These are phyloP conservation scores for Talaromyces marneffei DNA, from an alignment of 2,329 filamentous ascomycete species.

Conservation along the genomic window DNA sequence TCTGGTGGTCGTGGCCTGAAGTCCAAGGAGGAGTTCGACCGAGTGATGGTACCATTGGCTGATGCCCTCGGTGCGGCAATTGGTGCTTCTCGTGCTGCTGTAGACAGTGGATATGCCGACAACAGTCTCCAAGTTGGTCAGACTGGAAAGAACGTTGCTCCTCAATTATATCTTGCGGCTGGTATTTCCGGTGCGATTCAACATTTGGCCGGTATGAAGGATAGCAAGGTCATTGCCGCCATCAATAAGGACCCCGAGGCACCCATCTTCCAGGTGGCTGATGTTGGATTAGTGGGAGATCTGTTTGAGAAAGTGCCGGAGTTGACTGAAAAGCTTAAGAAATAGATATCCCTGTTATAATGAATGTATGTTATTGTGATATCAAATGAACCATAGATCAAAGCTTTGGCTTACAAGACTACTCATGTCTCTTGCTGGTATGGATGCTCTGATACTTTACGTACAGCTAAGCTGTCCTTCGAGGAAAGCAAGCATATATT, in stretches of 20 bases:
- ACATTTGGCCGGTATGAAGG: slow-evolving; percentile 98
- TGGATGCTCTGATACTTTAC: neutral
- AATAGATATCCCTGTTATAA: slow-evolving; percentile 13
- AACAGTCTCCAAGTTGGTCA: slow-evolving; percentile 98
- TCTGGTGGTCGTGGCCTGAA: slow-evolving; percentile 92
- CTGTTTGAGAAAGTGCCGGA: slow-evolving; percentile 94
- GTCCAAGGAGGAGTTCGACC: slow-evolving; percentile 96
- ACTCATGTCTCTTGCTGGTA: neutral
- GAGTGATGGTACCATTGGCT: slow-evolving; percentile 82
- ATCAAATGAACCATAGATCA: neutral
- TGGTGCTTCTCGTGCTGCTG: slow-evolving; percentile 87
- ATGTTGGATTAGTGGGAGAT: slow-evolving; percentile 92
- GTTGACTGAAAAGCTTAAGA: slow-evolving; percentile 89
- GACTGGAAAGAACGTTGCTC: slow-evolving; percentile 97
- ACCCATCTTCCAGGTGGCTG: slow-evolving; percentile 96
- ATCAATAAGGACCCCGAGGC: slow-evolving; percentile 98
- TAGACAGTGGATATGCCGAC: slow-evolving; percentile 95
- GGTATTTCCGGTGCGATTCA: slow-evolving; percentile 97
- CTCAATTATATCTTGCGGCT: slow-evolving; percentile 88
- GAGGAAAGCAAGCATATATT: neutral
- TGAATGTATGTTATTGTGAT: slow-evolving; percentile 4
- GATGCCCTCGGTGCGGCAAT: slow-evolving; percentile 93
- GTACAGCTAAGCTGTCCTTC: neutral
- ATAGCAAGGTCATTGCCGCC: slow-evolving; percentile 97
- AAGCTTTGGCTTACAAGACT: neutral